Conservation (phyloP, 2,329 filamentous ascomycete species). For the Canariomyces notabilis region DNA sequence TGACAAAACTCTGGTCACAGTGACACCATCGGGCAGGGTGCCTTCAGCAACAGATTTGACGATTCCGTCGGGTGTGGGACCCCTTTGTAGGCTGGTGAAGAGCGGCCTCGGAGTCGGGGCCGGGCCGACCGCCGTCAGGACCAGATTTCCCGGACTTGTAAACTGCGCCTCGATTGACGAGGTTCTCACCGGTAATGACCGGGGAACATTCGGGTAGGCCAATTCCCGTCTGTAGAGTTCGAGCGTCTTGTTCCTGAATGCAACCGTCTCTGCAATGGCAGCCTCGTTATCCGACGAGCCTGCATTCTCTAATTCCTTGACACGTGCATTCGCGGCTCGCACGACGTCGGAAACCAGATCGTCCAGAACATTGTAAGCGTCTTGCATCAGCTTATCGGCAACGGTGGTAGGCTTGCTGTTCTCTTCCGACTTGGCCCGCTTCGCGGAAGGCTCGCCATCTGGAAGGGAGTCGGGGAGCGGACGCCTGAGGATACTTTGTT, state of each 20-base stretch:
- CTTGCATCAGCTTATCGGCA: conserved; percentile 48
- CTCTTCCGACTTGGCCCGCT: conserved; percentile 55
- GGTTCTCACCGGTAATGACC: conserved; percentile 33
- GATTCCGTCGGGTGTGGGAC: conserved; percentile 23
- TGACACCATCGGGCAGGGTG: conserved; percentile 69
- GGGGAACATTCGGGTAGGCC: conserved; percentile 41
- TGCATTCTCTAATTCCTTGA: conserved; percentile 43
- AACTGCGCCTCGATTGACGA: conserved; percentile 37
- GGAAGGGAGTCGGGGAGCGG: conserved; percentile 41
- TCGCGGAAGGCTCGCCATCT: conserved; percentile 50
- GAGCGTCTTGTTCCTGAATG: conserved; percentile 59
- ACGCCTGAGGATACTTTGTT: conserved; percentile 51
- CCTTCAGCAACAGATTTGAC: conserved; percentile 53
- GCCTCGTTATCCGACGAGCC: conserved; percentile 30
- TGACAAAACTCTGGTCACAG: conserved; percentile 61
- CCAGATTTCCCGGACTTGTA: conserved; percentile 45
- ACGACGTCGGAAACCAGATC: conserved; percentile 57
- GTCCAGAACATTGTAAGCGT: conserved; percentile 56
- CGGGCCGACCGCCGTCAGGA: conserved; percentile 73
- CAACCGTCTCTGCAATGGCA: conserved; percentile 41
- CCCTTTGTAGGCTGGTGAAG: conserved; percentile 70
- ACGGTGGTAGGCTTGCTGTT: conserved; percentile 39
- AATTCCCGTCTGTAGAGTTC: conserved; percentile 59
- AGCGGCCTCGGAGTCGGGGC: conserved; percentile 70
- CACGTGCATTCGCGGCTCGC: conserved; percentile 29